These are phyloP conservation scores for Aristolochia contorta DNA, from an alignment of 164 flowering plant genomes.

Conservation along the genomic window DNA sequence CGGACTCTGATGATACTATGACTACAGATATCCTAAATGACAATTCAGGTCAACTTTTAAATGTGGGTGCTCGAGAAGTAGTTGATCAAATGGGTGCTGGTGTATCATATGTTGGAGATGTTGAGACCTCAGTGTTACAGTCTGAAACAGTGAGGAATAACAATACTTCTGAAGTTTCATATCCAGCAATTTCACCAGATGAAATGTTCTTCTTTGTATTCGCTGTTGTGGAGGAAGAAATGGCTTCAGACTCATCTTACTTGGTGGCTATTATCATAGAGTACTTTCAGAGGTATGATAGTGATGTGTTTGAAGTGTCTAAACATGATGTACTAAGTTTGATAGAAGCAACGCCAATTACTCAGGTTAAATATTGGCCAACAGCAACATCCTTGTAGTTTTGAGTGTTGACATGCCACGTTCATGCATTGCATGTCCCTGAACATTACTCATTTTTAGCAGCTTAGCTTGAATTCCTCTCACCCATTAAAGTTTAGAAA, in stretches of 20 bases:
- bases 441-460: too few relatives aligned
- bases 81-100: slow-evolving; percentile 17
- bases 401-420: too few relatives aligned
- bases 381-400: too few relatives aligned
- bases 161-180: slow-evolving; percentile 38
- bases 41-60: slow-evolving; percentile 8
- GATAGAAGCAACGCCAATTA: too few relatives aligned
- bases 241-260: slow-evolving; percentile 75
- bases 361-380: too few relatives aligned
- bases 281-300: slow-evolving; percentile 73
- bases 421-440: too few relatives aligned
- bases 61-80: slow-evolving; percentile 15
- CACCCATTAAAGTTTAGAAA: too few relatives aligned
- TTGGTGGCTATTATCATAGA: slow-evolving; percentile 67
- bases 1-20: slow-evolving; percentile 48
- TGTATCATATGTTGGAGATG: slow-evolving; percentile 14
- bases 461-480: too few relatives aligned
- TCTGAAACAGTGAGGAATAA: slow-evolving; percentile 28
- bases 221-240: slow-evolving; percentile 79
- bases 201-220: slow-evolving; percentile 79
- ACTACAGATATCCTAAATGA: slow-evolving; percentile 11
- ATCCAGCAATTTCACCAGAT: slow-evolving; percentile 77
- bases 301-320: neutral
- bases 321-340: too few relatives aligned
- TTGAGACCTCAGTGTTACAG: slow-evolving; percentile 26